A percentile compares a stretch with the other conserved stretches of the same genome.
Evolutionary conservation across 108 stramenopile species (phyloP).

Genomic region (Cylindrotheca fusiformis): DNA sequence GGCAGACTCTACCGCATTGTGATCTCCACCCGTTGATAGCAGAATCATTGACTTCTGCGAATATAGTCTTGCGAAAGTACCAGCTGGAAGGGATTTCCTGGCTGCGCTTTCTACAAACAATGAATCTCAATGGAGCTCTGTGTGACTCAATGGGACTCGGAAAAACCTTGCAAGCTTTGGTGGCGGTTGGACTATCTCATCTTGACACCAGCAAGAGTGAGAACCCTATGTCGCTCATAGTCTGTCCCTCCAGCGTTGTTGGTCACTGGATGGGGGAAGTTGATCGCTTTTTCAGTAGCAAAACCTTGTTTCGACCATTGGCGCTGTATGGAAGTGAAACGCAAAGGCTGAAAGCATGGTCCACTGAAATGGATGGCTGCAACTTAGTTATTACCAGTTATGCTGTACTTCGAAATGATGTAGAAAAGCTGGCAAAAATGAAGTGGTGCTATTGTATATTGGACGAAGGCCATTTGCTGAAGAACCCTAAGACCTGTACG

Average conservation of each 20-base stretch:
- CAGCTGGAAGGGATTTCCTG: conserved; percentile 87
- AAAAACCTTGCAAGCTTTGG: conserved; percentile 81
- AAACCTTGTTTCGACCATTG: conserved; percentile 45
- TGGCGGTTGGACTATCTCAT: conserved; percentile 65
- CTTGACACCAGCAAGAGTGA: conserved; percentile 1
- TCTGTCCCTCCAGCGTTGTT: conserved; percentile 84
- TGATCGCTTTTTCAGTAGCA: conserved; percentile 54
- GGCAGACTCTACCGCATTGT: conserved; percentile 69
- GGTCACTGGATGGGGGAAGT: conserved; percentile 86
- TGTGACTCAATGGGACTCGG: conserved; percentile 90
- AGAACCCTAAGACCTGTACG: conserved; percentile 81
- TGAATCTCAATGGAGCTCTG: conserved; percentile 76
- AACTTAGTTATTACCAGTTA: conserved; percentile 91
- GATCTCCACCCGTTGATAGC: conserved; percentile 42
- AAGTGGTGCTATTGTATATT: conserved; percentile 83
- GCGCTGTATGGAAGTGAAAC: conserved; percentile 41
- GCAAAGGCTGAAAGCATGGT: conserved; percentile 27
- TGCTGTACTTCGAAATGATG: conserved; percentile 64
- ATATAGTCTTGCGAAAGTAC: conserved; percentile 63
- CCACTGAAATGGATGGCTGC: conserved; percentile 23
- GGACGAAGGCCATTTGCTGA: conserved; percentile 94
- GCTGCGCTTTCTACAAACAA: conserved; percentile 77
- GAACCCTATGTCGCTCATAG: conserved; percentile 46
- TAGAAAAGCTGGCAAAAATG: conserved; percentile 41
- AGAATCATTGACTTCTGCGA: conserved; percentile 30